phyloP scores from a whole-genome alignment of 352 stramenopile genomes.

The Pythium aquatile region DNA sequence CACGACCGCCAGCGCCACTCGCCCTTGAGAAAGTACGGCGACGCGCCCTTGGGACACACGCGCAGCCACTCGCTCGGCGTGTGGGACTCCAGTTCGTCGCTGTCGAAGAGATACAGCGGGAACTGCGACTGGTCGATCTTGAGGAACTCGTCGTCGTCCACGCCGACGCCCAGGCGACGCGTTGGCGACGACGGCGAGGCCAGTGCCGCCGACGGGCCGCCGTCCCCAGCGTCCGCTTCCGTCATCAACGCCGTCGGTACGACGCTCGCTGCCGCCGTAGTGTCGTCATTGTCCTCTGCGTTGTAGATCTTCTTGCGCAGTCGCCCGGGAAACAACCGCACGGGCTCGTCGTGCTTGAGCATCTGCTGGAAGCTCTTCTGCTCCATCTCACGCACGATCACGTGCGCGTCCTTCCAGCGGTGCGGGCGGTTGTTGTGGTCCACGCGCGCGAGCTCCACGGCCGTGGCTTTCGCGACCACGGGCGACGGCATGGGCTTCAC shows the following conservation, averaged over 20 bases:
- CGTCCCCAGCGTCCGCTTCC: not conserved
- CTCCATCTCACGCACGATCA: slow-evolving; percentile 66
- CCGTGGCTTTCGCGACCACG: slow-evolving; percentile 3
- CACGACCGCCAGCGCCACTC: slow-evolving; percentile 85
- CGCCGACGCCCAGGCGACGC: slow-evolving; percentile 9
- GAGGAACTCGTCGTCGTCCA: slow-evolving; percentile 65
- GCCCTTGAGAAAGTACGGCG: slow-evolving; percentile 83
- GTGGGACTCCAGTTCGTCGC: slow-evolving; percentile 76
- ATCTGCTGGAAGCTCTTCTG: slow-evolving; percentile 54
- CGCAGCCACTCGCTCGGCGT: slow-evolving; percentile 77
- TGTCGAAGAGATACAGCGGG: slow-evolving; percentile 90
- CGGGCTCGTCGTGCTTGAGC: slow-evolving; percentile 42
- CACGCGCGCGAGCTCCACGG: slow-evolving; percentile 57
- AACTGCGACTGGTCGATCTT: slow-evolving; percentile 91
- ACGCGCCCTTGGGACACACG: slow-evolving; percentile 42
- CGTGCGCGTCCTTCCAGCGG: slow-evolving; percentile 76
- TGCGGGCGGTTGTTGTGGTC: slow-evolving; percentile 88
- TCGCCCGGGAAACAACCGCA: slow-evolving; percentile 59
- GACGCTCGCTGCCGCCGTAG: not conserved
- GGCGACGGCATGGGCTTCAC: slow-evolving; percentile 18
- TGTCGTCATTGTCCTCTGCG: slow-evolving; percentile 14
- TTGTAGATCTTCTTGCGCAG: slow-evolving; percentile 52
- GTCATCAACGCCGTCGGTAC: slow-evolving; percentile 8
- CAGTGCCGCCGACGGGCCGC: not conserved
- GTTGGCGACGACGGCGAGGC: slow-evolving; percentile 3